Evolutionary conservation across 805 yeast species (phyloP).

Genomic region (Starmera amethionina): DNA sequence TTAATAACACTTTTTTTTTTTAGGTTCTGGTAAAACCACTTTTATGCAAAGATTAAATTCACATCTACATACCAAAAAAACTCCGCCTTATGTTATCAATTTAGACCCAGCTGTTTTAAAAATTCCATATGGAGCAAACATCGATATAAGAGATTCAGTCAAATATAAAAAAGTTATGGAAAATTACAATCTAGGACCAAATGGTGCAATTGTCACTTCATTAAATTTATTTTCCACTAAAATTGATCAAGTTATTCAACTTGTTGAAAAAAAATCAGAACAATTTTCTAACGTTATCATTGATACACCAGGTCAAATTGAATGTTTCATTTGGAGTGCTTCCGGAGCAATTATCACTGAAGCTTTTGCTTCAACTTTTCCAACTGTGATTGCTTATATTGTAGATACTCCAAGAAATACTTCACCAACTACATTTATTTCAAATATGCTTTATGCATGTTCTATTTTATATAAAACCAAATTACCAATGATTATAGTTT

Average conservation of each 20-base stretch:
- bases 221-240: conserved; percentile 87
- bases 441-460: conserved; percentile 97
- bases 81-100: conserved; percentile 85
- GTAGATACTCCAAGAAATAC: conserved; percentile 94
- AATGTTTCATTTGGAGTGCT: conserved; percentile 97
- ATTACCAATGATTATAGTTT: conserved; percentile 92
- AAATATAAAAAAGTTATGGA: conserved; percentile 96
- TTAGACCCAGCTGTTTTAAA: conserved; percentile 93
- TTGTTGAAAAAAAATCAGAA: conserved; percentile 67
- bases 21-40: conserved; percentile 86
- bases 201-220: conserved; percentile 96
- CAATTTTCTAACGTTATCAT: conserved; percentile 62
- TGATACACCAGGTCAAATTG: conserved; percentile 99
- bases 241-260: conserved; percentile 84
- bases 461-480: conserved; percentile 93
- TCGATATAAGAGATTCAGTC: conserved; percentile 93
- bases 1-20: background rate
- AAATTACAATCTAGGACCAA: conserved; percentile 90
- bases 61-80: conserved; percentile 63
- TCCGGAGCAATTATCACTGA: conserved; percentile 95
- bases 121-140: conserved; percentile 90
- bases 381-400: conserved; percentile 91
- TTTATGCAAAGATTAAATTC: conserved; percentile 92
- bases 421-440: conserved; percentile 93
- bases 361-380: conserved; percentile 91